Percentiles rank a stretch among this genome's conserved stretches.
phyloP scores from a whole-genome alignment of 306 rosid species.

The Carpinus fangiana region DNA sequence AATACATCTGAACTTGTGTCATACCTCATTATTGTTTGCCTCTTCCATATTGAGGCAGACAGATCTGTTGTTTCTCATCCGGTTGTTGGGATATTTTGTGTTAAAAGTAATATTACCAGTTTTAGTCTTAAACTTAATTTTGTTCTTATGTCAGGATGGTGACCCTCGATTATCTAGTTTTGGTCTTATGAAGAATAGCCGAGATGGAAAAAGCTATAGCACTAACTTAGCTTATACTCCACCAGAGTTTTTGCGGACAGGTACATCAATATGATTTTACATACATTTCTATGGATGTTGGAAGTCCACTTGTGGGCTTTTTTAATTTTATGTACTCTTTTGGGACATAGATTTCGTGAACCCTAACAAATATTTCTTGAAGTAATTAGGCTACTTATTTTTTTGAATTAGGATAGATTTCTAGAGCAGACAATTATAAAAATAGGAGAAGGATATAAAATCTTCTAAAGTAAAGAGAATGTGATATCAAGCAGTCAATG shows the following conservation, averaged over 20 bases:
- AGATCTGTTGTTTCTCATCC: neutral
- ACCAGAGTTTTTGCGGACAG: slow-evolving; percentile 93
- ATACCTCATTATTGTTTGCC: neutral
- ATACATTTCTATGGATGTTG: neutral
- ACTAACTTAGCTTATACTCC: slow-evolving; percentile 95
- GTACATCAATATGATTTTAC: slow-evolving; percentile 18
- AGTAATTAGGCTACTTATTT: neutral
- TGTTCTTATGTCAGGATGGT: slow-evolving; percentile 67
- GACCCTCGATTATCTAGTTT: slow-evolving; percentile 94
- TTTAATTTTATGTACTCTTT: neutral
- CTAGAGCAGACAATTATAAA: neutral
- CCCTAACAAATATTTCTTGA: neutral
- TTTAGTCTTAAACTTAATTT: neutral
- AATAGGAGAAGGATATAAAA: neutral
- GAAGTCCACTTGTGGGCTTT: neutral
- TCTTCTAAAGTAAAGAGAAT: neutral
- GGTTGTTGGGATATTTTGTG: neutral
- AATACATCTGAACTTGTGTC: neutral
- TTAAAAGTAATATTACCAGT: neutral
- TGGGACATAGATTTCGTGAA: neutral
- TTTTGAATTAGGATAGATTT: neutral
- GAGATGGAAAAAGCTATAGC: slow-evolving; percentile 97
- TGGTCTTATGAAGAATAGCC: slow-evolving; percentile 93
- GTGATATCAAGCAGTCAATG: neutral
- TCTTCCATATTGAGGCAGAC: neutral